phyloP scores from a whole-genome alignment of 345 rosid genomes.

The Hypericum perforatum region DNA sequence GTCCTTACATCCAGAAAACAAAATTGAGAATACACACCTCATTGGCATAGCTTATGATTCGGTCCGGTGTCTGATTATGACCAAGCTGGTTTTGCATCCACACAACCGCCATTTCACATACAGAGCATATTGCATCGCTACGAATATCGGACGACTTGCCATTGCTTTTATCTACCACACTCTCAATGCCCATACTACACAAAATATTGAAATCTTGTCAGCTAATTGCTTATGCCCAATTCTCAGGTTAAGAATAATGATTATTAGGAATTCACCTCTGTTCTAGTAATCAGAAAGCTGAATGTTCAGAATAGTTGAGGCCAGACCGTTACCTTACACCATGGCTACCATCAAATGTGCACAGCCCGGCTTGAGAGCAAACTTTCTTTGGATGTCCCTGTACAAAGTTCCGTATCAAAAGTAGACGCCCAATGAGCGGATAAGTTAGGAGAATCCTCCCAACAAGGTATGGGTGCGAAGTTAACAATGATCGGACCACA shows the following conservation, averaged over 20 bases:
- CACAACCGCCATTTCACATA: constrained; percentile 27
- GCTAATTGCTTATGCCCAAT: not conserved
- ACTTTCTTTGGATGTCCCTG: constrained; percentile 19
- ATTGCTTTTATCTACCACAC: constrained; percentile 14
- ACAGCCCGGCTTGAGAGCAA: constrained; percentile 22
- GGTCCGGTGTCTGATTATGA: constrained; percentile 21
- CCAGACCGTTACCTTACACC: constrained; percentile 13
- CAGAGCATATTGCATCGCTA: constrained; percentile 19
- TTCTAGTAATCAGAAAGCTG: too few relatives aligned
- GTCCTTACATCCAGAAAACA: too few relatives aligned
- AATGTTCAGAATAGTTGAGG: too few relatives aligned
- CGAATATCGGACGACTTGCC: constrained; percentile 12
- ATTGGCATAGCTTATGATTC: constrained; percentile 9
- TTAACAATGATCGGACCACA: too few relatives aligned
- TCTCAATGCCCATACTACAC: constrained; percentile 19
- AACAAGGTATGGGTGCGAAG: too few relatives aligned
- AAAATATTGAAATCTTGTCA: not conserved
- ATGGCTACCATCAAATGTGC: constrained; percentile 17
- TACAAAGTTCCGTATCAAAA: not conserved
- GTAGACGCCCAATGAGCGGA: not conserved
- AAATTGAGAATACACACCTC: constrained; percentile 6
- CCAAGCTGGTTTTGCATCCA: constrained; percentile 24
- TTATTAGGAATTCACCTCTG: too few relatives aligned
- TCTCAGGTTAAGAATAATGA: not conserved
- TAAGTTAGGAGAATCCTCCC: too few relatives aligned